Base-by-base conservation (phyloP, 306 rosid genomes). In the Oxytropis ochrocephala region DNA sequence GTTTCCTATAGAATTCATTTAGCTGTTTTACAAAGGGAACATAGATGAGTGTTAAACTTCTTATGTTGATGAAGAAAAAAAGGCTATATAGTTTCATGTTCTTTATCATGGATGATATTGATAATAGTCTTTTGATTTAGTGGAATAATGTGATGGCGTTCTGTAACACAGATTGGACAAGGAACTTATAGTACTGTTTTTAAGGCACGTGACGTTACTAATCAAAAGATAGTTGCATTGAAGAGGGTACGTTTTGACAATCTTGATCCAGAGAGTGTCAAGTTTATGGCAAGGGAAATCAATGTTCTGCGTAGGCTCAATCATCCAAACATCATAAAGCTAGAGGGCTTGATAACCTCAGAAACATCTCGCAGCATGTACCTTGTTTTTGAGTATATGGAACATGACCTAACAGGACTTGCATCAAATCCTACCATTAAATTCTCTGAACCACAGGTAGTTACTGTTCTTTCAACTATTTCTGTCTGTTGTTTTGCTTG, bases 201-300 rank as follows among this genome's bases (percentile, higher is more conserved):
- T 83, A 94, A 91, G 89, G 99, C 99, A 55, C 92, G 89, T 4
- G 99, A 94, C 69, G 71, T 89, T 35, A 41, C 78, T 75, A 50
- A 88, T 56, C 71, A 81, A 59, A 91, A 78, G 81, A 74, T 94
- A 33, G 99, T 94, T 61, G 99, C 99, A 59, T 77, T 94, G 79
- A 94, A 94, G 76, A 87, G 87, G 79, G 97, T 94, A 39, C 89
- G 97, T 43, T 94, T 94, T 48, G 99, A 94, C 76, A 91, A 85
- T 83, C 97, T 91, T 42, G 97, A 95, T 78, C 77, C 82, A 2
- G 99, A 95, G 82, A 95, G 99, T 72, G 95, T 95, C 76, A 89
- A 84, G 86, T 95, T 95, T 72, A 95, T 95, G 99, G 96, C 99
- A 56, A 82, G 99, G 74, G 99, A 91, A 83, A 95, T 95, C 73